Evolutionary conservation across 495 filamentous ascomycete species (phyloP), one percentile per base, ranked within the genome.

Genomic region (Tirmania nivea): DNA sequence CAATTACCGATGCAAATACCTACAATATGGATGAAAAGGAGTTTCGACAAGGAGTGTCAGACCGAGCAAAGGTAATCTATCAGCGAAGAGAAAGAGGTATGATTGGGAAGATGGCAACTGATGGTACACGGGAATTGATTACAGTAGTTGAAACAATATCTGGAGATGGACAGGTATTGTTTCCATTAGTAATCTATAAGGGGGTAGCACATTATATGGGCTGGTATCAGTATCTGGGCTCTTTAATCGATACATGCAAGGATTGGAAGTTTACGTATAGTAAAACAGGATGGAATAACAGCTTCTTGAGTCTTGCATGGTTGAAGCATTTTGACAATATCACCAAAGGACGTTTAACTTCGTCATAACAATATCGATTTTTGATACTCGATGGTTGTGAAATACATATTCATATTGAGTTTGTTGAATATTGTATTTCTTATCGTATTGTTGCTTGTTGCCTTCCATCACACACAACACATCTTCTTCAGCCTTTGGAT

Each of bases 261-360:
- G 17, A 45, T 45, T 45, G 39, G 39, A 45, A 45, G 39, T 59
- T 59, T 48, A 49, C 45, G 7, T 59, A 42, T 57, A 52, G 49
- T 21, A 17, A 53, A 7, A 65, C 59, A 20, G 56, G 60, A 6
- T 64, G 63, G 60, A 66, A 56, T 0, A 54, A 60, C 47, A 51
- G 64, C 48, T 10, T 57, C 39, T 36, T 65, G 2, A 55, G 52
- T 14, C n/a, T 68, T 10, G 17, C 36, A 10, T 66, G 51, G 60
- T 25, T 65, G 14, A 48, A 63, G 11, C 34, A 60, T 50, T 66
- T 61, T 57, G 34, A 58, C 37, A 31, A 31, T 31, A 31, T 31
- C 25, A 31, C 25, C 2, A 31, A 31, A 31, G 25, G 25, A 31
- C 7, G 25, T 7, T 31, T 31, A 7, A 31, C 2, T 31, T 31